Evolutionary conservation across 495 filamentous ascomycete species (phyloP).

Genomic region (Sporormia fimetaria): DNA sequence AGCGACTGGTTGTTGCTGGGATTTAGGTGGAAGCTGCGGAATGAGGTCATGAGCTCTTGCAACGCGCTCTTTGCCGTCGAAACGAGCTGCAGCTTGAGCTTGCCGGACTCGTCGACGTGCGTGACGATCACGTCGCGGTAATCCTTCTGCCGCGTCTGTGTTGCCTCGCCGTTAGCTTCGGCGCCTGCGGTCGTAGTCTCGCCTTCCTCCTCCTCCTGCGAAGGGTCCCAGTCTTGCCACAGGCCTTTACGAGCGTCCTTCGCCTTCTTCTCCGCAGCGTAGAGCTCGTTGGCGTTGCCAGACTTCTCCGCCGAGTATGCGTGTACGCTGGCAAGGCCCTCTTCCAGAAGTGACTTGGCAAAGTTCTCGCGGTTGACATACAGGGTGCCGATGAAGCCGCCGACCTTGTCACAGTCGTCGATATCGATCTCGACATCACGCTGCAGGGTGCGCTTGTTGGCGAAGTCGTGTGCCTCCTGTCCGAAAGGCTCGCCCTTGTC

Average conservation of each 20-base stretch:
- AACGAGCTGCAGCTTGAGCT: constrained; percentile 79
- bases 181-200: constrained; percentile 39
- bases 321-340: constrained; percentile 84
- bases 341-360: constrained; percentile 85
- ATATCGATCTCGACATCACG: constrained; percentile 95
- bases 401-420: constrained; percentile 87
- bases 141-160: constrained; percentile 56
- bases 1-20: constrained; percentile 58
- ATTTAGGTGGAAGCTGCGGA: constrained; percentile 76
- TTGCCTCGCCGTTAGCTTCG: constrained; percentile 38
- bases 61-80: constrained; percentile 72
- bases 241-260: constrained; percentile 78
- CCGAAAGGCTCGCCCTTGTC: constrained; percentile 91
- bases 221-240: constrained; percentile 91
- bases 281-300: constrained; percentile 74
- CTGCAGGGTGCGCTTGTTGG: constrained; percentile 78
- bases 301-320: constrained; percentile 92
- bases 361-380: constrained; percentile 95
- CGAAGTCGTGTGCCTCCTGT: constrained; percentile 84
- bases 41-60: constrained; percentile 73
- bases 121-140: constrained; percentile 90
- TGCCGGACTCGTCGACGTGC: constrained; percentile 63
- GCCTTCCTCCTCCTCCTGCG: constrained; percentile 33
- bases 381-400: constrained; percentile 92
- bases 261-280: constrained; percentile 75